Percentiles rank a stretch among this genome's conserved stretches.
Evolutionary conservation across 768 basidiomycete genomes (phyloP).

Genomic region (Boletus rufocinnamomeus): DNA sequence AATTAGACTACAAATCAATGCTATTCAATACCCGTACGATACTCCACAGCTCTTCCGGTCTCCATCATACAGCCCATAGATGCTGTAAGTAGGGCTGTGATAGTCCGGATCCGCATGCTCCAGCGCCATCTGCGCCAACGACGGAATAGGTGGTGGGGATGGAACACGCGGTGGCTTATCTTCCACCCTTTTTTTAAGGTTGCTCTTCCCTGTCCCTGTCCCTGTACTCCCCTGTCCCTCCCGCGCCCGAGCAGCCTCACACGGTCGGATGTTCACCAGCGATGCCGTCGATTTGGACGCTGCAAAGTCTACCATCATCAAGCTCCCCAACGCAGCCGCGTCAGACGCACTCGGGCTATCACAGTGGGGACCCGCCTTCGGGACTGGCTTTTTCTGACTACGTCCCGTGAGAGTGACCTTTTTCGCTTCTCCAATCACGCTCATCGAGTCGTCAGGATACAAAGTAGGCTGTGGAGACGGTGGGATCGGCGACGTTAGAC

Average conservation of each 20-base stretch:
- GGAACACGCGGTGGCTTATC: slow-evolving; percentile 80
- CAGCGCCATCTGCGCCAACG: slow-evolving; percentile 73
- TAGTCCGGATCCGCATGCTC: slow-evolving; percentile 66
- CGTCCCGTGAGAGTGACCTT: slow-evolving; percentile 28
- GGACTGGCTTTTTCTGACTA: slow-evolving; percentile 37
- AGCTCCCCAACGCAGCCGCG: slow-evolving; percentile 52
- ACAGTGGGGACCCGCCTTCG: slow-evolving; percentile 20
- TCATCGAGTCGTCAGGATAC: slow-evolving; percentile 74
- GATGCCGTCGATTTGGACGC: slow-evolving; percentile 39
- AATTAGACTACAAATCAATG: slow-evolving; percentile 21
- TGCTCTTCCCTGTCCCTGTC: slow-evolving; percentile 24
- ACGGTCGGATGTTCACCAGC: slow-evolving; percentile 33
- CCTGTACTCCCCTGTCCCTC: slow-evolving; percentile 22
- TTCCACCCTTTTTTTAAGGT: slow-evolving; percentile 39
- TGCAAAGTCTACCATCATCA: slow-evolving; percentile 65
- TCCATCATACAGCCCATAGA: slow-evolving; percentile 71
- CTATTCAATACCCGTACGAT: slow-evolving; percentile 29
- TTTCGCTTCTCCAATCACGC: slow-evolving; percentile 48
- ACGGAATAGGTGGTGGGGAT: slow-evolving; percentile 72
- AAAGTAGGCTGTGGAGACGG: slow-evolving; percentile 64
- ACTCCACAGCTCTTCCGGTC: slow-evolving; percentile 53
- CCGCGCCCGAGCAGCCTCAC: slow-evolving; percentile 31
- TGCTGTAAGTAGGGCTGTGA: slow-evolving; percentile 80
- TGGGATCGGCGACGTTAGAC: slow-evolving; percentile 36
- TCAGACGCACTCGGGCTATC: slow-evolving; percentile 36